Percentiles rank a stretch among this genome's conserved stretches.
Conservation (phyloP, 768 basidiomycete genomes). For the Auricularia auricula-judae region DNA sequence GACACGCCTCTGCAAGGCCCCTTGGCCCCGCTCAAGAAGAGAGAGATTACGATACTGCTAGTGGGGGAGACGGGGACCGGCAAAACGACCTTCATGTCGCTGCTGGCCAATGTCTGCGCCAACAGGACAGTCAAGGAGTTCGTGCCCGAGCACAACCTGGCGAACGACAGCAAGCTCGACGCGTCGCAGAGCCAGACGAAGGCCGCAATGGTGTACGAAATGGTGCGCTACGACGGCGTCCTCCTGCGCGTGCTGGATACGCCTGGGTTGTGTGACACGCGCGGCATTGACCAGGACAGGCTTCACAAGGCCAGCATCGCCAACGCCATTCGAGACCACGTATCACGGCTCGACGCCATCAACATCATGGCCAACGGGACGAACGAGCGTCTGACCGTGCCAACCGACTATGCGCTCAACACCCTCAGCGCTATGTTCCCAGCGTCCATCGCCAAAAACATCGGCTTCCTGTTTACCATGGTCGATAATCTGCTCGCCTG, state of each 20-base stretch:
- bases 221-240: constrained; percentile 3
- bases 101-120: constrained; percentile 41
- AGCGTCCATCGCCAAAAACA: constrained; percentile 14
- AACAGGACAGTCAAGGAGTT: not conserved
- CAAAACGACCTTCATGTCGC: constrained; percentile 86
- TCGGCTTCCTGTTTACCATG: constrained; percentile 18
- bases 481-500: constrained; percentile 9
- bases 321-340: constrained; percentile 11
- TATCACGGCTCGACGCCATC: constrained; percentile 15
- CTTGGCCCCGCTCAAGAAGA: not conserved
- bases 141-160: not conserved
- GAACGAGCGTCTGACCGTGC: constrained; percentile 12
- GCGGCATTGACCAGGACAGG: constrained; percentile 16
- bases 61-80: constrained; percentile 99
- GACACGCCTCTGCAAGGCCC: too few species aligned
- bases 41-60: constrained; percentile 41
- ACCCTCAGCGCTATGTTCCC: constrained; percentile 18
- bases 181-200: constrained; percentile 7
- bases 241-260: constrained; percentile 18
- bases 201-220: constrained; percentile 3
- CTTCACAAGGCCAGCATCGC: constrained; percentile 18
- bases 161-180: not conserved
- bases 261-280: constrained; percentile 20
- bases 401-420: constrained; percentile 18
- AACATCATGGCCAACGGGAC: constrained; percentile 22